These are phyloP conservation scores for Chamaenerion angustifolium DNA, from an alignment of 345 rosid species.

Conservation along the genomic window DNA sequence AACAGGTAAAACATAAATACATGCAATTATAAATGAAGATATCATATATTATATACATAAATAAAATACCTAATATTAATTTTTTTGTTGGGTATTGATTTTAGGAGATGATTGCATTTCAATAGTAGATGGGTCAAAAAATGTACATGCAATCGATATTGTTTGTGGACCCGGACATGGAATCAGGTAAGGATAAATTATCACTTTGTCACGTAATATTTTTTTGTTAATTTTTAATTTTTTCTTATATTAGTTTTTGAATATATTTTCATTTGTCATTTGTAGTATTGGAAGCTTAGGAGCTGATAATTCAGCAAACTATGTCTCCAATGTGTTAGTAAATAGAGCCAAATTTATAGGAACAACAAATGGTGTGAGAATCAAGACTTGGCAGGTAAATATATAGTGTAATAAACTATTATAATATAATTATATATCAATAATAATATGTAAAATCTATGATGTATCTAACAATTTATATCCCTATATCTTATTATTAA, in stretches of 20 bases:
- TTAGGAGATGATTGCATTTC: conserved; percentile 95
- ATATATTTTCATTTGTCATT: background rate
- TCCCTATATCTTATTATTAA: no score
- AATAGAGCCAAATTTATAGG: conserved; percentile 48
- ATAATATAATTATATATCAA: no score
- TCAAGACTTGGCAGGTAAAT: conserved; percentile 92
- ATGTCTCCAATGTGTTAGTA: conserved; percentile 65
- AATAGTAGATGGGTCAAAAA: conserved; percentile 70
- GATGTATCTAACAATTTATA: no score
- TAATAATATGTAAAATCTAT: no score
- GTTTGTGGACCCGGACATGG: conserved; percentile 96
- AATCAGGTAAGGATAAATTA: conserved; percentile 39
- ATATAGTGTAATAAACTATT: no score
- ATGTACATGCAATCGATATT: conserved; percentile 54
- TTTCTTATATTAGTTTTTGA: no score
- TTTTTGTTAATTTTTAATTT: background rate
- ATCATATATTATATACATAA: no score
- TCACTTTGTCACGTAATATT: background rate
- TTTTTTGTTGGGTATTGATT: conserved; percentile 2
- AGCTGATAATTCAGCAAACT: conserved; percentile 35
- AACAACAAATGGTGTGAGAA: conserved; percentile 74
- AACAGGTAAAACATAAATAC: conserved; percentile 35
- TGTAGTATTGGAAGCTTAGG: conserved; percentile 85
- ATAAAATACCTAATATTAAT: no score
- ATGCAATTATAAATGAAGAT: no score